phyloP scores from a whole-genome alignment of 257 asterid species.

The Apocynum venetum region DNA sequence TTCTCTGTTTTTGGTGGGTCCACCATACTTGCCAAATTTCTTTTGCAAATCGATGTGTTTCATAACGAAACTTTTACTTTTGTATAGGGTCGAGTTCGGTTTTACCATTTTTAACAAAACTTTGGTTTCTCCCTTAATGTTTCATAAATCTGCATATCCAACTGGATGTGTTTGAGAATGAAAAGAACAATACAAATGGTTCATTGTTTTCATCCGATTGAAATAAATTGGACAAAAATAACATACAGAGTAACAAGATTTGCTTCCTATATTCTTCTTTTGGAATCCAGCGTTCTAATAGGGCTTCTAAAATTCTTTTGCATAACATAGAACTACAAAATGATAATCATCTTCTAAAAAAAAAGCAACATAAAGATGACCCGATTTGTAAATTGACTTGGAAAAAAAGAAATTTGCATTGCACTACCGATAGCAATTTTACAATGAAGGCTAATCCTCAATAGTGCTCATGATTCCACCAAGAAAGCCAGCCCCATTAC shows the following conservation, averaged over 20 bases:
- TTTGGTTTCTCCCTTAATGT: too few relatives aligned
- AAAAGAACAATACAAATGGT: not conserved
- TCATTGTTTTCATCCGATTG: too few relatives aligned
- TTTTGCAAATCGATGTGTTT: not conserved
- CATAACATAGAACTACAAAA: not conserved
- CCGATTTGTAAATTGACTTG: not conserved
- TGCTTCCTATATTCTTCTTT: not conserved
- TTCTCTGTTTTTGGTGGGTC: not conserved
- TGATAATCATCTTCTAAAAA: too few relatives aligned
- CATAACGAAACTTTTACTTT: too few relatives aligned
- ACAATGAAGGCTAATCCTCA: slow-evolving; percentile 36
- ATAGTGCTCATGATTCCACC: slow-evolving; percentile 87
- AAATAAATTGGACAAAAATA: too few relatives aligned
- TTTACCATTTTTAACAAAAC: not conserved
- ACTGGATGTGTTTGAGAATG: not conserved
- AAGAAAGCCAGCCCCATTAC: slow-evolving; percentile 90
- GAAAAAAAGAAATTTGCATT: not conserved
- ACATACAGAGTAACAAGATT: too few relatives aligned
- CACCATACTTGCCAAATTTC: not conserved
- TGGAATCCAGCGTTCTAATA: not conserved
- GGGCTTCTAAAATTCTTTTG: not conserved
- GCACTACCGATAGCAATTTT: not conserved
- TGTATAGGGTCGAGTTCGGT: too few relatives aligned
- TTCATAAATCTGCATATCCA: too few relatives aligned
- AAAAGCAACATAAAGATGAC: too few relatives aligned